These are phyloP conservation scores for Nakaseomyces delphensis DNA, from an alignment of 1,139 yeast genomes.

Conservation along the genomic window DNA sequence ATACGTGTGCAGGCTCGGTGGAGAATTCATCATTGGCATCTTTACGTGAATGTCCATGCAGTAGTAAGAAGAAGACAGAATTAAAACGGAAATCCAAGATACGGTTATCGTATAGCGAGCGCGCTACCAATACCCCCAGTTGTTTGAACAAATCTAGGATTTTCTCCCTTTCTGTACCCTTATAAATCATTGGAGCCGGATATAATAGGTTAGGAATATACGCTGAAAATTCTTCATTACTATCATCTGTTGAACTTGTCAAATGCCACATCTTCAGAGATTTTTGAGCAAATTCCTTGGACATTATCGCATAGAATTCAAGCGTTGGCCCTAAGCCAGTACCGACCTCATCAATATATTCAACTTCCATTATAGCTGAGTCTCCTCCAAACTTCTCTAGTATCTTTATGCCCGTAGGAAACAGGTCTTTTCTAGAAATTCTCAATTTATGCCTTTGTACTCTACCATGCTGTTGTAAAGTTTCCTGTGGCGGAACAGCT, in stretches of 20 bases:
- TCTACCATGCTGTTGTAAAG: slow-evolving; percentile 51
- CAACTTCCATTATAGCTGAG: slow-evolving; percentile 79
- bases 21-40: slow-evolving; percentile 21
- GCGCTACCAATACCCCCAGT: slow-evolving; percentile 76
- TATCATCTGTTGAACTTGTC: background rate
- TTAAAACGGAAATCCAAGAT: slow-evolving; percentile 77
- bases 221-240: slow-evolving; percentile 29
- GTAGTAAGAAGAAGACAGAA: slow-evolving; percentile 54
- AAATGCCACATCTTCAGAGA: slow-evolving; percentile 62
- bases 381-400: slow-evolving; percentile 68
- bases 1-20: slow-evolving; percentile 1
- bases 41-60: slow-evolving; percentile 19
- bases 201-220: slow-evolving; percentile 56
- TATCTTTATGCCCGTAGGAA: slow-evolving; percentile 75
- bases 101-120: slow-evolving; percentile 79
- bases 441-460: slow-evolving; percentile 76
- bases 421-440: slow-evolving; percentile 58
- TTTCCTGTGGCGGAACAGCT: slow-evolving; percentile 21
- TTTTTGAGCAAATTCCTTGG: slow-evolving; percentile 58
- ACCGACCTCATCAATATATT: slow-evolving; percentile 88
- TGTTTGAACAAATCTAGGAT: slow-evolving; percentile 49
- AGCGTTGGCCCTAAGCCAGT: slow-evolving; percentile 94
- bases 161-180: slow-evolving; percentile 37
- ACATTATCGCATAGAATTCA: slow-evolving; percentile 80
- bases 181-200: slow-evolving; percentile 52